Conservation (phyloP, 2,329 filamentous ascomycete genomes). For the Cercospora sp. region DNA sequence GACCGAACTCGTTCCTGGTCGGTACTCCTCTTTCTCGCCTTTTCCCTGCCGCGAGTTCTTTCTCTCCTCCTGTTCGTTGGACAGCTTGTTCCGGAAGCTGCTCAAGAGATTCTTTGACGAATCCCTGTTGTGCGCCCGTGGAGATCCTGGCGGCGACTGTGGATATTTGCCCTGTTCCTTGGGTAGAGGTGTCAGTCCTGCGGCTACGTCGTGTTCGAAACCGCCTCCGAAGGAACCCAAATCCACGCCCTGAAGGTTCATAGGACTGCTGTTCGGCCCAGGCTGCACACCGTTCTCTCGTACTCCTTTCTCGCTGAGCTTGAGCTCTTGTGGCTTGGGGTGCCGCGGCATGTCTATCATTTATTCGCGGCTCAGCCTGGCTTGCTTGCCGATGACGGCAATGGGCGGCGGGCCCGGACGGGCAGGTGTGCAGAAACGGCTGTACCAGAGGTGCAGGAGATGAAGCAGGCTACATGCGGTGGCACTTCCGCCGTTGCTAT, state of each 20-base stretch:
- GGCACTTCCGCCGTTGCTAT: slow-evolving; percentile 20
- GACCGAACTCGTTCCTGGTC: slow-evolving; percentile 36
- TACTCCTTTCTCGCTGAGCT: slow-evolving; percentile 31
- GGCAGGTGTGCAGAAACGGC: slow-evolving; percentile 25
- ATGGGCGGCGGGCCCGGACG: slow-evolving; percentile 26
- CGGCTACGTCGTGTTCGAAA: slow-evolving; percentile 32
- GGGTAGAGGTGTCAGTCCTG: slow-evolving; percentile 28
- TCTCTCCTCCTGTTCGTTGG: slow-evolving; percentile 23
- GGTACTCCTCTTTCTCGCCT: slow-evolving; percentile 35
- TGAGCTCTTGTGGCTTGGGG: slow-evolving; percentile 36
- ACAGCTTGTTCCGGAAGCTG: slow-evolving; percentile 32
- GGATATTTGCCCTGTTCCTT: slow-evolving; percentile 29
- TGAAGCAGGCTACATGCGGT: slow-evolving; percentile 25
- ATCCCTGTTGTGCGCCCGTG: slow-evolving; percentile 31
- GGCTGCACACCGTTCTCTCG: slow-evolving; percentile 21
- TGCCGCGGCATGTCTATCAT: slow-evolving; percentile 35
- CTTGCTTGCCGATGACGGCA: slow-evolving; percentile 26
- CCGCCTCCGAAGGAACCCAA: slow-evolving; percentile 41
- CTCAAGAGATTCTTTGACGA: slow-evolving; percentile 34
- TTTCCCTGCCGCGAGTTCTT: slow-evolving; percentile 30
- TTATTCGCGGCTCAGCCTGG: slow-evolving; percentile 14
- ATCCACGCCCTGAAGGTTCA: slow-evolving; percentile 41
- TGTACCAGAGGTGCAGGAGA: slow-evolving; percentile 28
- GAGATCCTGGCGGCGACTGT: slow-evolving; percentile 36
- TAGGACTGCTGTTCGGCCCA: slow-evolving; percentile 38